Base-by-base conservation (phyloP, 495 filamentous ascomycete genomes). In the Aspergillus coremiiformis region DNA sequence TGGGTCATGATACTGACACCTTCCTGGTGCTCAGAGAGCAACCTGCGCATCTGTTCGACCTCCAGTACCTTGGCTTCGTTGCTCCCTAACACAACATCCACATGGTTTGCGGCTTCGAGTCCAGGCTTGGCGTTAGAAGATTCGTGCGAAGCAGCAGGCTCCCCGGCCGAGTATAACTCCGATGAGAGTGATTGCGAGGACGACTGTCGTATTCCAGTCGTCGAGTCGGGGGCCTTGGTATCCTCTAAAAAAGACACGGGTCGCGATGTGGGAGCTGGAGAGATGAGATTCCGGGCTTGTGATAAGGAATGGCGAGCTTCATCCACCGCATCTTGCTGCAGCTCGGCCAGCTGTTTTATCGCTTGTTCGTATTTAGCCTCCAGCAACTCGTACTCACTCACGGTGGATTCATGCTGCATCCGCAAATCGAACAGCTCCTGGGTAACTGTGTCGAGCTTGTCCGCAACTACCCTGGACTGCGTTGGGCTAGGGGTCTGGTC, bases 101-200 rank as follows among this genome's bases (percentile, higher is more conserved):
- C 47, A 1, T 49, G 47, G 60, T 32, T 62, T 47, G 59, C 62
- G 54, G 51, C 52, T 51, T 54, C 60, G 47, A 53, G 57, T 29
- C 70, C 66, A 27, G 68, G 52, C 22, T 62, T 67, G 21, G 66
- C 70, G 66, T 84, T 78, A 59, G 82, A 83, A 22, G 75, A 74
- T 60, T 84, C 78, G 61, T 74, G 72, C 59, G 82, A 82, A 64
- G 78, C 76, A 58, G 81, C 83, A 65, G 88, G 90, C 65, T 85
- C 89, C 82, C 85, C 87, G 81, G 77, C 89, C 75, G 85, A 96
- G 73, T 89, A 96, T 69, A 95, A 83, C 70, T 96, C 91, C 82
- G 90, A 91, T 54, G 88, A 96, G 65, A 96, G 88, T 70, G 91
- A 95, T 67, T 86, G 90, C 81, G 89, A 89, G 75, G 85, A 90